Base-by-base conservation (phyloP, 768 basidiomycete species). In the Xanthoconium stramineum region DNA sequence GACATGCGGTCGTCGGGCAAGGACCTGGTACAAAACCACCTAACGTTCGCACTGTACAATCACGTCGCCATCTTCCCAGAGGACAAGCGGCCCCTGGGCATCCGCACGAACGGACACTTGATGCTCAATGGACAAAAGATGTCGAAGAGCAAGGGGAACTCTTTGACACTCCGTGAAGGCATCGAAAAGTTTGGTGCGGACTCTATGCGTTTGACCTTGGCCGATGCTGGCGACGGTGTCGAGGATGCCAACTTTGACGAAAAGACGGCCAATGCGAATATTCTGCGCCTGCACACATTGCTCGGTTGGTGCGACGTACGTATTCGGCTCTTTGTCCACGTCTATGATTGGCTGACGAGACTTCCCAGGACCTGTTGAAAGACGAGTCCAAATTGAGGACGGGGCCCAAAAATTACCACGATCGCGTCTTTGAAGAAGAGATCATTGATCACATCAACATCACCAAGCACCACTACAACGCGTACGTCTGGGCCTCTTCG, bases 241-340 rank as follows among this genome's bases (percentile, higher is more conserved):
- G 95, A 97, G 72, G 97, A 99, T 73, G 96, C 96, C 44, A 99
- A 99, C 78, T 99, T 98, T 65, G 97, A 99, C 69, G 96, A 98
- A 80, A 91, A 94, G 77, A 91, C 89, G 6, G 97, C 97, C 17
- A 99, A 98, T 69, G 94, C 97, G 12, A 94, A 92, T 59, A 98
- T 99, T 68, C 72, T 98, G 69, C 83, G 97, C 50, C 77, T 99
- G 59, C 89, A 95, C 69, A 98, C 96, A 0, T 75, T 97, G 65
- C 77, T 94, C 61, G 81, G 79, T 5, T 99, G 96, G 95, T 94
- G 92, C 64, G 89, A 96, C 74, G 93, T 93, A 30, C n/a, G 80
- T 68, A 3, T 14, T n/a, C 8, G 38, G 40, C 44, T 47, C 46
- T 33, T 55, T 5, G 47, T 45, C 12, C 5, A 14, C 28, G 14